Evolutionary conservation across 352 stramenopile species (phyloP), one percentile per base, ranked within the genome.

Genomic region (Pythium insidiosum): DNA sequence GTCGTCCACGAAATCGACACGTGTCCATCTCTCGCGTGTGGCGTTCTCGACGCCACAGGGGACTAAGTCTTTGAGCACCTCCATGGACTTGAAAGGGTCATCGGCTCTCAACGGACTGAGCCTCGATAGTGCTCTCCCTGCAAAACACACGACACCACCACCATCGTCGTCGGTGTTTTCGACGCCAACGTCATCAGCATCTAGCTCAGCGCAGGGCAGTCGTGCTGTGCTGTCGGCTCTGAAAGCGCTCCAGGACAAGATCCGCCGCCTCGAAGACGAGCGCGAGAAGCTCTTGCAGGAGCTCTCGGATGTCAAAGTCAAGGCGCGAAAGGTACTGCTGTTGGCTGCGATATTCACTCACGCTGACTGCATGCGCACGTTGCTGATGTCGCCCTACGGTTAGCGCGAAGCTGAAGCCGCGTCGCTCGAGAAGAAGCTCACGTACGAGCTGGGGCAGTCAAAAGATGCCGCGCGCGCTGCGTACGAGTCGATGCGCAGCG

Each of bases 211-310:
- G 7, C 67, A 84, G 31, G 68, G 73, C 13, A 86, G 74, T 47
- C 74, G 76, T n/a, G 72, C 77, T 4, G 54, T 89, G 3, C 52
- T 89, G 5, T 82, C 70, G 0, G 77, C 77, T 21, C 50, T 90
- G 12, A 90, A 90, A 46, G 77, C 77, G 1, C 66, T 90, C 5
- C 77, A 90, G 28, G 72, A 90, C 55, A 90, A 90, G 39, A 85
- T 88, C 29, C 56, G 58, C 11, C 65, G 74, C 5, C 56, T 90
- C 1, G 77, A 90, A 47, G 58, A 79, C 21, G 74, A 90, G 43
- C 65, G 72, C 9, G 74, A 78, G 30, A 56, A 50, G 30, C 56
- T 86, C 25, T 58, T 57, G 28, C 62, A 82, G 38, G 58, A 90
- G 50, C 55, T 83, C n/a, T 84, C 68, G 2, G 70, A 81, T 47